Conservation (phyloP, 1,284 basidiomycete genomes). For the Stygiomarasmius scandens region DNA sequence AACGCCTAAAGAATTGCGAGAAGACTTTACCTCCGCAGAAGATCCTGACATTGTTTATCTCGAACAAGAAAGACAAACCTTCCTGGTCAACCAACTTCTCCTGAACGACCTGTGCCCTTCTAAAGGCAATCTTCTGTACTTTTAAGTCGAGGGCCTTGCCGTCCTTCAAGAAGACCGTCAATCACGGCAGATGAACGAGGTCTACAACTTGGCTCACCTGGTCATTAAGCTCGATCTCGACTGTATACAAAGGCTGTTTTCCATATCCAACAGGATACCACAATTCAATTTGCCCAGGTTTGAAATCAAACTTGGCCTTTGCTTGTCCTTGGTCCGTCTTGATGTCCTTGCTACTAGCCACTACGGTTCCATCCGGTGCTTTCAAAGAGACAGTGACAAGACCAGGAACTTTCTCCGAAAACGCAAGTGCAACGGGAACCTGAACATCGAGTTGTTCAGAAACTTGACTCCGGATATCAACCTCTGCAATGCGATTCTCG, state of each 20-base stretch:
- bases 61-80: slow-evolving; percentile 84
- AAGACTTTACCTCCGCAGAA: slow-evolving; percentile 74
- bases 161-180: slow-evolving; percentile 36
- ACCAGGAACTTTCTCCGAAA: slow-evolving; percentile 41
- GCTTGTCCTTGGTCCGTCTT: slow-evolving; percentile 40
- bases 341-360: slow-evolving; percentile 40
- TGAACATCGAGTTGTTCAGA: slow-evolving; percentile 54
- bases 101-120: slow-evolving; percentile 75
- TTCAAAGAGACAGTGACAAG: slow-evolving; percentile 52
- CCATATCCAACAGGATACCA: slow-evolving; percentile 91
- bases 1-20: too few species aligned
- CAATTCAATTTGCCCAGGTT: slow-evolving; percentile 59
- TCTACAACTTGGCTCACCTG: slow-evolving; percentile 37
- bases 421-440: slow-evolving; percentile 47
- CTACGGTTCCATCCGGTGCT: slow-evolving; percentile 45
- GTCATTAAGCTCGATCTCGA: slow-evolving; percentile 56
- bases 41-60: slow-evolving; percentile 85
- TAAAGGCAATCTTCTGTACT: slow-evolving; percentile 71
- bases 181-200: neutral
- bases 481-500: slow-evolving; percentile 59
- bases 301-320: slow-evolving; percentile 52
- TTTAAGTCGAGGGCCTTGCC: slow-evolving; percentile 53
- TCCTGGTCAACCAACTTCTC: slow-evolving; percentile 72
- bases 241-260: slow-evolving; percentile 73
- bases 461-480: slow-evolving; percentile 60